phyloP scores from a whole-genome alignment of 192 early-diverging fungal species.

The Rhizophagus clarus region DNA sequence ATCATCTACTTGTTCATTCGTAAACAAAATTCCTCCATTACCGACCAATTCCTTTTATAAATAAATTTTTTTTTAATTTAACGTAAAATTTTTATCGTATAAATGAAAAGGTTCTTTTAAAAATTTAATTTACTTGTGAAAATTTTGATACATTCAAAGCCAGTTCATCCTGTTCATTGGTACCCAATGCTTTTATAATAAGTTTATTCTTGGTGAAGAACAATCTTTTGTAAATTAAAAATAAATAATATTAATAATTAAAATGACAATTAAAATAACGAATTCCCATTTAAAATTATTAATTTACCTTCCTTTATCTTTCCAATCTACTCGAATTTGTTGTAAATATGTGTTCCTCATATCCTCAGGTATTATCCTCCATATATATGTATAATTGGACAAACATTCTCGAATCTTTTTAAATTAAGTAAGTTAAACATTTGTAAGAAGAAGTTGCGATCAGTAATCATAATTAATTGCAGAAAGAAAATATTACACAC shows the following conservation, averaged over 20 bases:
- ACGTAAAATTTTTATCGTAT: neutral
- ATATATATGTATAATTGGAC: neutral
- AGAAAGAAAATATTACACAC: neutral
- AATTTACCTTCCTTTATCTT: neutral
- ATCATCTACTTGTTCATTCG: neutral
- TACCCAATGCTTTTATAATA: neutral
- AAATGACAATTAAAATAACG: neutral
- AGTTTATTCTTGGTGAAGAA: neutral
- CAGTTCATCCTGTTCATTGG: neutral
- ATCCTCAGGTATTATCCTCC: neutral
- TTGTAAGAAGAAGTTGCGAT: neutral
- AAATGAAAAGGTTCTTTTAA: neutral
- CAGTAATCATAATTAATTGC: neutral
- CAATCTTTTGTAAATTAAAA: neutral
- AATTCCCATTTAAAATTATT: neutral
- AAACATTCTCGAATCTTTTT: neutral
- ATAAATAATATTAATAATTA: neutral
- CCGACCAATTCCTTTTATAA: neutral
- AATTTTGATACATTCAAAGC: neutral
- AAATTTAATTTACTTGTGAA: neutral
- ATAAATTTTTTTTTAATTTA: neutral
- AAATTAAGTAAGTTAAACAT: neutral
- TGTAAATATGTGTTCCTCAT: neutral
- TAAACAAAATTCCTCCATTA: neutral
- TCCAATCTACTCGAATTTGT: conserved; percentile 3